Conservation (phyloP, 148 eudicot species). For the Dysphania ambrosioides region DNA sequence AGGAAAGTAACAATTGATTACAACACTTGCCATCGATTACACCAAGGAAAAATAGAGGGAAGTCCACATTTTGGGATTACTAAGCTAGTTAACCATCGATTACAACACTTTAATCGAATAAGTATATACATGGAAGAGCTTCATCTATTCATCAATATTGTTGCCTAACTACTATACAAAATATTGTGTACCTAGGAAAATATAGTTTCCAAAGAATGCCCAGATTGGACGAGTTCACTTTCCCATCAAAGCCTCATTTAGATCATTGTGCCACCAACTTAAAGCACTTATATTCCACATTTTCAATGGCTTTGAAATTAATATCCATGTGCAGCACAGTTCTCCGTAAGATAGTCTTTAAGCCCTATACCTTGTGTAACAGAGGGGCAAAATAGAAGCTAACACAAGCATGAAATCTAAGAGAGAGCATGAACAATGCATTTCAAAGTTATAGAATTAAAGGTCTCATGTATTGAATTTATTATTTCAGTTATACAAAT, state of each 20-base stretch:
- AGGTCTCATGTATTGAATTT: too few relatives aligned
- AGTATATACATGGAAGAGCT: background rate
- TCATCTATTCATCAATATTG: background rate
- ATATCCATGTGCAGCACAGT: background rate
- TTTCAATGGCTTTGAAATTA: background rate
- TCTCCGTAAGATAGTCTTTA: background rate
- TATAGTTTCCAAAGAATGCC: background rate
- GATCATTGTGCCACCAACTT: background rate
- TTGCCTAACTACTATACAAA: background rate
- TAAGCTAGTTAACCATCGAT: background rate
- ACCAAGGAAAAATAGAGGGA: too few relatives aligned
- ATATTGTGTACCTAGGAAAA: background rate
- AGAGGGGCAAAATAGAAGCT: background rate
- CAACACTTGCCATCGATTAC: too few relatives aligned
- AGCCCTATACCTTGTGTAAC: constrained; percentile 5
- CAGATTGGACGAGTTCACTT: background rate
- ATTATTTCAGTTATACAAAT: too few relatives aligned
- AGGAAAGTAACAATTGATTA: too few relatives aligned
- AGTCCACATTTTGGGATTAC: too few relatives aligned
- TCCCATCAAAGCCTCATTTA: constrained; percentile 13
- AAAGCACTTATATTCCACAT: background rate
- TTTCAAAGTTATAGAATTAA: background rate
- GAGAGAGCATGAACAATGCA: background rate
- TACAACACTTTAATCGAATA: background rate
- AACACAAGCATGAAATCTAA: background rate